Evolutionary conservation across 2,329 filamentous ascomycete genomes (phyloP), one percentile per base, ranked within the genome.

Genomic region (Xylariaceae sp.): DNA sequence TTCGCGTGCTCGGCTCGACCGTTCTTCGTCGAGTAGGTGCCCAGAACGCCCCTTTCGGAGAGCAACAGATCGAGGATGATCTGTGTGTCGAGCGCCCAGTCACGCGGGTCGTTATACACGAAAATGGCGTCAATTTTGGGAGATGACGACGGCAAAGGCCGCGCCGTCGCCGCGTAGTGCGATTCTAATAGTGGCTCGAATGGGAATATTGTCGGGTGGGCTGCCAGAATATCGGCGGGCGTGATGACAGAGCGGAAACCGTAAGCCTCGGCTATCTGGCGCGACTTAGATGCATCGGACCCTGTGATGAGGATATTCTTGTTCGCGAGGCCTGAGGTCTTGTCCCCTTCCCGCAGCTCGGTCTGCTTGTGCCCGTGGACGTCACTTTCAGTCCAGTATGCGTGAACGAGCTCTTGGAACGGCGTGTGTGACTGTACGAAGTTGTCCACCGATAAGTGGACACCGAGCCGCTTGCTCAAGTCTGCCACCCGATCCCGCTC

Each of bases 361-460:
- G 31, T 34, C 12, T 44, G 34, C 12, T 14, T 14, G 13, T 33
- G 31, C 11, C 33, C 21, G 8, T 44, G 24, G 4, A 23, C 5
- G 16, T 23, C 11, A 5, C n/a, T 15, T 9, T 41, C 18, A 31
- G 12, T 23, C 44, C 41, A 46, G 11, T 31, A 34, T 9, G 13
- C 30, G 15, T 44, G 8, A 2, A 48, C 69, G 44, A 90, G 66
- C 59, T 85, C 77, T 56, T 83, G 73, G 59, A 92, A 92, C 0
- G 90, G 92, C 0, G 90, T 96, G 64, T 98, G 90, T 16, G 85
- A 90, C 61, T 96, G 86, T 31, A 97, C 74, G 56, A 94, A 88
- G 62, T 83, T 82, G 46, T 74, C 75, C 11, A 74, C 74, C 27
- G 81, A 73, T 30, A 92, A 68, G 12, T 71, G 63, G 2, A 88